A percentile compares a stretch with the other conserved stretches of the same genome.
phyloP scores from a whole-genome alignment of 371 early-diverging fungal species.

The Mucor sp. region DNA sequence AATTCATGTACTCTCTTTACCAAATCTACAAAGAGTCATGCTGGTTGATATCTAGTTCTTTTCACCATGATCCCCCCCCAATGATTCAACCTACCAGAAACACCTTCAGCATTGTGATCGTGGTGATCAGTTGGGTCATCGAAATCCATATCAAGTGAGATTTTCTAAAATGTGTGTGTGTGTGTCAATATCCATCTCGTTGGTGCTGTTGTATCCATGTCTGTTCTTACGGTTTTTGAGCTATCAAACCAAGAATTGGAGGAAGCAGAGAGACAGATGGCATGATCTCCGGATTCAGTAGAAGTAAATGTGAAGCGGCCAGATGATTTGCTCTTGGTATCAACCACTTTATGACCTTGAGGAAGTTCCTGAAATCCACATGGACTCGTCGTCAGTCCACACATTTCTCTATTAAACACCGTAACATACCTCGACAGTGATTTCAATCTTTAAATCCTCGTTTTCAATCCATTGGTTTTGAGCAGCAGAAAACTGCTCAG shows the following conservation, averaged over 20 bases:
- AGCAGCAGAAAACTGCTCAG: constrained; percentile 76
- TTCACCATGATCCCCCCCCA: background rate
- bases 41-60: background rate
- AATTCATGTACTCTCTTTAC: constrained; percentile 76
- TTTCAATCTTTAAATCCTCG: constrained; percentile 66
- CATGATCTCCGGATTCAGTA: constrained; percentile 85
- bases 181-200: background rate
- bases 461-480: constrained; percentile 73
- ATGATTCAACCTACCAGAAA: constrained; percentile 48
- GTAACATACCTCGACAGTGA: constrained; percentile 73
- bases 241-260: constrained; percentile 65
- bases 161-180: constrained; percentile 28
- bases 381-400: background rate
- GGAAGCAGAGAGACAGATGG: constrained; percentile 78
- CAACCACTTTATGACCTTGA: constrained; percentile 58
- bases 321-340: constrained; percentile 68
- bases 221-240: constrained; percentile 48
- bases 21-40: constrained; percentile 51
- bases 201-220: background rate
- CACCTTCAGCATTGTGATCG: constrained; percentile 56
- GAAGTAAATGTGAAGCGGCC: constrained; percentile 92
- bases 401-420: background rate
- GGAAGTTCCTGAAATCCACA: constrained; percentile 55
- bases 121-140: constrained; percentile 69
- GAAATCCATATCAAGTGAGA: constrained; percentile 76